Percentiles rank a stretch among this genome's conserved stretches.
These are phyloP conservation scores for Colletotrichum sp. DNA, from an alignment of 2,329 filamentous ascomycete genomes.

Conservation along the genomic window DNA sequence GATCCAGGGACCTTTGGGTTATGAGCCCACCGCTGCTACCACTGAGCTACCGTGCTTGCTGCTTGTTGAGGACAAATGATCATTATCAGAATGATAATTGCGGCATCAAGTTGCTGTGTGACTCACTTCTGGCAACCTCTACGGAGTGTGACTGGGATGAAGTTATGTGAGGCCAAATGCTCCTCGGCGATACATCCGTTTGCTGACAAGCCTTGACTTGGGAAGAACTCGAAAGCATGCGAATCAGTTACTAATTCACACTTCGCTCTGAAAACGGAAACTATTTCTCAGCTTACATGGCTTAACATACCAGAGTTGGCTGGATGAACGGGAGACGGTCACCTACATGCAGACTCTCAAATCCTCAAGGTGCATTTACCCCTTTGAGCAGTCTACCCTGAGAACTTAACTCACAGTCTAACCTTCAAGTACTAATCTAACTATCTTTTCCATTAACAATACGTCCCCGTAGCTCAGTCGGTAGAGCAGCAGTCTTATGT, in stretches of 20 bases:
- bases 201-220: background rate
- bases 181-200: background rate
- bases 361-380: background rate
- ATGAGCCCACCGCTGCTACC: background rate
- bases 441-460: background rate
- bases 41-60: background rate
- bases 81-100: background rate
- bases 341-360: background rate
- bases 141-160: background rate
- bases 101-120: background rate
- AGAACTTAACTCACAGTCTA: background rate
- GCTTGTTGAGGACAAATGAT: background rate
- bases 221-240: background rate
- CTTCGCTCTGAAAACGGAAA: background rate
- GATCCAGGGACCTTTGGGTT: background rate
- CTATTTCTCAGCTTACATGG: fast-evolving
- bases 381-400: background rate
- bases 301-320: background rate
- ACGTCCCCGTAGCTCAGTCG: background rate
- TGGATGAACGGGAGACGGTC: background rate
- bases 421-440: background rate
- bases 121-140: background rate
- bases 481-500: background rate
- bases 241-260: fast-evolving
- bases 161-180: background rate